Percentiles rank a stretch among this genome's conserved stretches.
Evolutionary conservation across 805 yeast species (phyloP).

Genomic region (Maudiozyma saulgeensis): DNA sequence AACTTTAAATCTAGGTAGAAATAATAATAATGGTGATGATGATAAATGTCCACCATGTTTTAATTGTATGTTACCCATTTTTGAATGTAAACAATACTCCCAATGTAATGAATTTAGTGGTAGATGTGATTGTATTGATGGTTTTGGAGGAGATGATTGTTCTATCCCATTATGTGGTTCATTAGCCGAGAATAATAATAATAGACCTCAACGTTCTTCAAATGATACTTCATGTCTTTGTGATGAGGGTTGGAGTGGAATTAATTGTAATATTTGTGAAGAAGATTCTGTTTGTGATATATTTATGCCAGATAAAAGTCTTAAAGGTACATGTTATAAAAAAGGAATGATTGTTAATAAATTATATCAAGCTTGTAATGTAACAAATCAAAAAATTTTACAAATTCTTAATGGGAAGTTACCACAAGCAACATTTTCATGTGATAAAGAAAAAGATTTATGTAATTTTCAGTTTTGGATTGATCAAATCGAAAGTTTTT

Average conservation of each 20-base stretch:
- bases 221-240: conserved; percentile 46
- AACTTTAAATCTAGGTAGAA: background rate
- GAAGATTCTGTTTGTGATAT: conserved; percentile 68
- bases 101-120: conserved; percentile 84
- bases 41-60: conserved; percentile 82
- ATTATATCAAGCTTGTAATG: conserved; percentile 87
- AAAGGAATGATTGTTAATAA: conserved; percentile 74
- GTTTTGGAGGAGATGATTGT: conserved; percentile 93
- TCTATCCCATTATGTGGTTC: conserved; percentile 82
- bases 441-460: conserved; percentile 51
- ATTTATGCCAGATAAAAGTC: conserved; percentile 71
- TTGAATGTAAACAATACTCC: conserved; percentile 83
- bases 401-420: conserved; percentile 67
- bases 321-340: conserved; percentile 81
- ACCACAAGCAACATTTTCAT: conserved; percentile 89
- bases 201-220: conserved; percentile 51
- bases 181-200: conserved; percentile 35
- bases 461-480: conserved; percentile 97
- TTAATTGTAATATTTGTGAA: conserved; percentile 83
- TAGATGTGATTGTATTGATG: conserved; percentile 82
- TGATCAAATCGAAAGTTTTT: conserved; percentile 80
- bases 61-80: conserved; percentile 88
- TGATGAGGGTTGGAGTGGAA: conserved; percentile 83
- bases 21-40: background rate
- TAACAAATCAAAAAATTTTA: conserved; percentile 78